Conservation (phyloP, 257 asterid species). For the Solanum tarijense region DNA sequence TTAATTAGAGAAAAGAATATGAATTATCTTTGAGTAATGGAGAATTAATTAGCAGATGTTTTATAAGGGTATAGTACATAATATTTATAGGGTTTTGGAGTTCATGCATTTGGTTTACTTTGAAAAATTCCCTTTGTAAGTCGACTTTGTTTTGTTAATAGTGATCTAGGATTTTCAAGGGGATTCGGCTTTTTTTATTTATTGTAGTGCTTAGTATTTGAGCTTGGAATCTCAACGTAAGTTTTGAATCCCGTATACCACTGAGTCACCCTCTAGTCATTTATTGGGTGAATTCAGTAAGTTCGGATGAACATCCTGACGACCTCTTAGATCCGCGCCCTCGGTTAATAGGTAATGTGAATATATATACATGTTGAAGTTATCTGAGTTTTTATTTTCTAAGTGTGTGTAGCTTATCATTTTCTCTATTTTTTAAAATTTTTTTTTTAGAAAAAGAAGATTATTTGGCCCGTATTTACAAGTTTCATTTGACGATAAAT, state of each 20-base stretch:
- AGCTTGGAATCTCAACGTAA: background rate
- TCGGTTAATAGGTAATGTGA: background rate
- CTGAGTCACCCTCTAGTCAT: background rate
- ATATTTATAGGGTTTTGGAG: background rate
- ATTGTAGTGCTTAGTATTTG: background rate
- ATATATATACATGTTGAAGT: background rate
- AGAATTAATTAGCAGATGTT: background rate
- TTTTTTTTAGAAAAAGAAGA: background rate
- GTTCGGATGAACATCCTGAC: background rate
- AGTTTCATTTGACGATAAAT: background rate
- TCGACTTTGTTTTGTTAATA: background rate
- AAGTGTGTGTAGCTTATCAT: background rate
- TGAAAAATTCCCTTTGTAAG: background rate
- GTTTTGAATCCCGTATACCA: background rate
- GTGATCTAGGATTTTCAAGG: background rate
- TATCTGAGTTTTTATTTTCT: background rate
- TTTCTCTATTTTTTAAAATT: background rate
- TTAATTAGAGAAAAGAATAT: background rate
- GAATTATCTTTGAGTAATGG: background rate
- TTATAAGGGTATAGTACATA: background rate
- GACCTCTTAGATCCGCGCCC: background rate
- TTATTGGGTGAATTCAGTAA: background rate
- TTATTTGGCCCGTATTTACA: background rate
- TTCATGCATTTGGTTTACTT: background rate
- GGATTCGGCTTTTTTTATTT: too few species aligned